Conservation (phyloP, 352 stramenopile genomes). For the Globisporangium yorkense region DNA sequence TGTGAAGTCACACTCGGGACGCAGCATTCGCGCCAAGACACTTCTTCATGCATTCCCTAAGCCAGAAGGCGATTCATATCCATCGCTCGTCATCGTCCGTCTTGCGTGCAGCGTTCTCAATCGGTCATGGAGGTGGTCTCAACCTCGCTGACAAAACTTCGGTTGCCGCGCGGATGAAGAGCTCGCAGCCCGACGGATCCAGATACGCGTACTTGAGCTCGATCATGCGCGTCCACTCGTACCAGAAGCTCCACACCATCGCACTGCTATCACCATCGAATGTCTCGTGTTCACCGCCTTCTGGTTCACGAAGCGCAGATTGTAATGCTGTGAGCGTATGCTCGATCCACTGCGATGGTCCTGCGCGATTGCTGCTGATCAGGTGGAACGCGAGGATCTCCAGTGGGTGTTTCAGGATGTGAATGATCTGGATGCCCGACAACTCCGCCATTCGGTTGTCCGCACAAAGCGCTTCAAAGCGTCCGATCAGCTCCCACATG, state of each 20-base stretch:
- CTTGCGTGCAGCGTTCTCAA: background rate
- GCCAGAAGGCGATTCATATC: background rate
- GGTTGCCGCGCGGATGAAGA: slow-evolving; percentile 6
- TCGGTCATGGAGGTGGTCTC: background rate
- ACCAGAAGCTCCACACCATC: slow-evolving; percentile 6
- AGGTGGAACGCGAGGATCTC: slow-evolving; percentile 36
- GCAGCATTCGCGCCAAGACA: background rate
- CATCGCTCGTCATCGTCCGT: background rate
- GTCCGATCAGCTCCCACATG: slow-evolving; percentile 17
- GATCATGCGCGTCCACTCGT: slow-evolving; percentile 33
- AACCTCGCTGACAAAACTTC: background rate
- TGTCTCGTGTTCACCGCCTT: background rate
- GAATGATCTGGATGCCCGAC: slow-evolving; percentile 17
- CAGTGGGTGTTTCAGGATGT: slow-evolving; percentile 35
- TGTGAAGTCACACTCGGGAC: background rate
- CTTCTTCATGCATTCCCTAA: background rate
- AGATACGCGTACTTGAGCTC: slow-evolving; percentile 46
- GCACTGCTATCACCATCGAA: background rate
- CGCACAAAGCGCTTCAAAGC: slow-evolving; percentile 12
- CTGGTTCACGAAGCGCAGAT: background rate
- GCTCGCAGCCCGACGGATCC: slow-evolving; percentile 20
- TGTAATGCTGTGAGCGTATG: slow-evolving; percentile 4
- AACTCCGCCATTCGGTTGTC: slow-evolving; percentile 14
- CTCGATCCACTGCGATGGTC: slow-evolving; percentile 4
- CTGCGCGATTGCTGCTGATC: slow-evolving; percentile 8